Evolutionary conservation across 331 rosid genomes (phyloP).

Genomic region (Pyracantha coccinea): DNA sequence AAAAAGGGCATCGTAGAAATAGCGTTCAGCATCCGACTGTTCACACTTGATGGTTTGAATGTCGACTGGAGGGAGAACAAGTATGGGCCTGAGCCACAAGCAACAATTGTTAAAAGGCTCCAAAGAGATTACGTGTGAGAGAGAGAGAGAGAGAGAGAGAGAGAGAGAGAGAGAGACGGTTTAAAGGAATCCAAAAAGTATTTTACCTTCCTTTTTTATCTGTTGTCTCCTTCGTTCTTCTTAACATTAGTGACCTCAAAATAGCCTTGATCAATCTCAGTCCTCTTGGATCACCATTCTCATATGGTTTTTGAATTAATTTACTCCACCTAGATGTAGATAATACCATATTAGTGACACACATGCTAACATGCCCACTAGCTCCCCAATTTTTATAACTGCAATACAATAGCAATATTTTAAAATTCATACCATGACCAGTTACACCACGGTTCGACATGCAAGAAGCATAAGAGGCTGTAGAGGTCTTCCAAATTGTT

Average conservation of each 20-base stretch:
- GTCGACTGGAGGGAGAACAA: slow-evolving; percentile 71
- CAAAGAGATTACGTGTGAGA: background rate
- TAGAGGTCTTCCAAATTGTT: slow-evolving; percentile 79
- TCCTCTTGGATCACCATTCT: slow-evolving; percentile 67
- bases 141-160: background rate
- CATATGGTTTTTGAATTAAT: slow-evolving; percentile 76
- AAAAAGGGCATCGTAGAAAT: slow-evolving; percentile 74
- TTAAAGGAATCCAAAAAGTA: slow-evolving; percentile 11
- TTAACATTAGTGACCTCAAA: slow-evolving; percentile 73
- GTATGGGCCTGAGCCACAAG: slow-evolving; percentile 60
- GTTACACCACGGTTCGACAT: slow-evolving; percentile 88
- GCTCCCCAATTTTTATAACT: background rate
- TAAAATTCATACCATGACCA: slow-evolving; percentile 58
- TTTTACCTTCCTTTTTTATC: slow-evolving; percentile 75
- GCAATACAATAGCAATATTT: background rate
- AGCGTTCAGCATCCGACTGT: slow-evolving; percentile 72
- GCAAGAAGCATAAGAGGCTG: slow-evolving; percentile 77
- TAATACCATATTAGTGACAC: background rate
- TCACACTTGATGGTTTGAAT: slow-evolving; percentile 60
- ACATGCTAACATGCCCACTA: background rate
- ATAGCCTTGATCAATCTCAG: slow-evolving; percentile 73
- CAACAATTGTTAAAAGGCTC: slow-evolving; percentile 2
- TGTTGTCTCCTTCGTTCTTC: slow-evolving; percentile 81
- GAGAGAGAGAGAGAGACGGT: background rate
- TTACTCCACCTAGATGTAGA: slow-evolving; percentile 62